Evolutionary conservation across 139 green algal species (phyloP).

Genomic region (Parachlorella kessleri): DNA sequence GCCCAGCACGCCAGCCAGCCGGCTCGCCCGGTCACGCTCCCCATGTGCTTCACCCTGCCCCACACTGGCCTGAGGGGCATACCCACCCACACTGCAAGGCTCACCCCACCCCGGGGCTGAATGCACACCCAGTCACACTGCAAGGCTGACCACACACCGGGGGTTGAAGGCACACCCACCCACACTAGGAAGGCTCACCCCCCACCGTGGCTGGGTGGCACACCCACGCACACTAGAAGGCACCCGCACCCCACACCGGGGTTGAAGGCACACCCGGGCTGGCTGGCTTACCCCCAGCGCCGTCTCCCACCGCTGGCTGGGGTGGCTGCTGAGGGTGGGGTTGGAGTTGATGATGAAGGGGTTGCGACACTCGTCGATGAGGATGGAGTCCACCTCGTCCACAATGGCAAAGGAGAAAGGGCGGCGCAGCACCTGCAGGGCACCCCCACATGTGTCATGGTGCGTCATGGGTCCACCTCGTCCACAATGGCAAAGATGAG

Average conservation of each 20-base stretch:
- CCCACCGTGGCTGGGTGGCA: no score
- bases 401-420: slow-evolving; percentile 85
- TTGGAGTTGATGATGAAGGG: slow-evolving; percentile 67
- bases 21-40: no score
- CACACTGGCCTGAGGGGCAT: no score
- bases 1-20: no score
- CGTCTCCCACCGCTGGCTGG: background rate
- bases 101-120: no score
- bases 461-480: slow-evolving; percentile 80
- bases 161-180: background rate
- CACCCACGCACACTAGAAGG: background rate
- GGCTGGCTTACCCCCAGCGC: background rate
- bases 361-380: slow-evolving; percentile 80
- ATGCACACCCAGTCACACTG: background rate
- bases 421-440: slow-evolving; percentile 47
- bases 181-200: background rate
- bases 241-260: background rate
- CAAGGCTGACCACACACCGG: background rate
- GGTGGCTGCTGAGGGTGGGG: background rate
- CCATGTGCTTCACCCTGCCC: no score
- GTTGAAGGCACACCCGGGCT: background rate
- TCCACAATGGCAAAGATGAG: slow-evolving; percentile 88
- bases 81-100: no score
- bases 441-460: no score
- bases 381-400: slow-evolving; percentile 81